Base-by-base conservation (phyloP, 2,329 filamentous ascomycete genomes). In the Dendryphion nanum region DNA sequence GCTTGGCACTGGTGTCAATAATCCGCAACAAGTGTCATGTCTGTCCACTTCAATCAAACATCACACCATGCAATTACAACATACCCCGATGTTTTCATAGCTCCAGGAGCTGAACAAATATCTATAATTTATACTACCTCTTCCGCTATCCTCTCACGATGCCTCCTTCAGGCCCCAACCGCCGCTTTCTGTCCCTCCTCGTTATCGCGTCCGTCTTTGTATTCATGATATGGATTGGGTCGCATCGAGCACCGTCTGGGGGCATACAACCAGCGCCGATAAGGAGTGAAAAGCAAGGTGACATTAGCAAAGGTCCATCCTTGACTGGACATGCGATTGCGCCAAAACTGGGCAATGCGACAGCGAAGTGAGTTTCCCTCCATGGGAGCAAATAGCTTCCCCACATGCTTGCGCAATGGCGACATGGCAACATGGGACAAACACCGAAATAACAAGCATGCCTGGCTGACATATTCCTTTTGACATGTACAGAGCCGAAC, bases 301-400 rank as follows among this genome's bases (percentile, higher is more conserved):
- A n/a, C 23, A 26, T n/a, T 41, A 44, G 50, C 16, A 57, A 60
- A 40, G 50, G 48, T 24, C 45, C 57, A 8, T 48, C 59, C 24
- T 71, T 89, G 16, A 73, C 75, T 14, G 86, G 85, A 39, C 80
- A 80, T 38, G 83, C 82, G 3, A 91, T 89, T 55, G 86, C 86
- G 35, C 83, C 86, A 1, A 89, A 88, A 67, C 72, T 93, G 37
- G 87, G 86, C 58, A 93, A 93, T 67, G 86, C 84, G 43, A 93
- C 87, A 5, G 72, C 81, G 37, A 93, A 91, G 63, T 66, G 63
- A 24, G 63, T 59, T 21, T 13, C 12, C 29, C 10, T 17, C 29
- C n/a, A n/a, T 26, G 23, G n/a, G 23, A 43, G 30, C 38, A 41
- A 42, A 45, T 30, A 38, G 26, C 15, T 24, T 30, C 13, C 32